Conservation (phyloP, 805 yeast genomes). For the Ogataea nakhonphanomensis region DNA sequence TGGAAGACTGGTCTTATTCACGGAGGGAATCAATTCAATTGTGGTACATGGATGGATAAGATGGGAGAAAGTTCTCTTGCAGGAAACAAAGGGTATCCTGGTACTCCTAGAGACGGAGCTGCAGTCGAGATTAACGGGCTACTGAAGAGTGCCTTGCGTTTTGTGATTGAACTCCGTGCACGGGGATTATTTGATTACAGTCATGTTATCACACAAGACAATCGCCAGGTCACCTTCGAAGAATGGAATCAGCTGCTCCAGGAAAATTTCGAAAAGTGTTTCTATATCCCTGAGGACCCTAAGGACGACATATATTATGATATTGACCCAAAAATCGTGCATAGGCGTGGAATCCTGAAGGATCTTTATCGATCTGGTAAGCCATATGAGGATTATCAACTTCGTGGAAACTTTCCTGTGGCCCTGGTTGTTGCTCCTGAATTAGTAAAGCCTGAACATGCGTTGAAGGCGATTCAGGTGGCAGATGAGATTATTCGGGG, state of each 20-base stretch:
- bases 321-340: constrained; percentile 61
- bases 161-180: constrained; percentile 58
- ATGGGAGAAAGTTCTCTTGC: constrained; percentile 94
- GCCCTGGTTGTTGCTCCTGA: constrained; percentile 97
- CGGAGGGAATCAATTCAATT: constrained; percentile 90
- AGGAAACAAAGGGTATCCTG: constrained; percentile 86
- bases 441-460: constrained; percentile 61
- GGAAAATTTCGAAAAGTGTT: constrained; percentile 74
- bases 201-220: constrained; percentile 57
- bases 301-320: constrained; percentile 58
- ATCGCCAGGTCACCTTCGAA: constrained; percentile 49
- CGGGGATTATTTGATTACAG: constrained; percentile 55
- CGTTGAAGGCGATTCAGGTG: constrained; percentile 57
- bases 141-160: constrained; percentile 77
- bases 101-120: constrained; percentile 97
- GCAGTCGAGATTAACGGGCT: constrained; percentile 90
- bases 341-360: constrained; percentile 92
- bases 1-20: constrained; percentile 85
- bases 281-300: constrained; percentile 67
- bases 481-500: constrained; percentile 81
- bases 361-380: constrained; percentile 80
- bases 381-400: constrained; percentile 89
- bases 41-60: constrained; percentile 99
- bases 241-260: constrained; percentile 74
- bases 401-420: constrained; percentile 87